Base-by-base conservation (phyloP, 208 protist species). In the Acanthamoeba triangularis region DNA sequence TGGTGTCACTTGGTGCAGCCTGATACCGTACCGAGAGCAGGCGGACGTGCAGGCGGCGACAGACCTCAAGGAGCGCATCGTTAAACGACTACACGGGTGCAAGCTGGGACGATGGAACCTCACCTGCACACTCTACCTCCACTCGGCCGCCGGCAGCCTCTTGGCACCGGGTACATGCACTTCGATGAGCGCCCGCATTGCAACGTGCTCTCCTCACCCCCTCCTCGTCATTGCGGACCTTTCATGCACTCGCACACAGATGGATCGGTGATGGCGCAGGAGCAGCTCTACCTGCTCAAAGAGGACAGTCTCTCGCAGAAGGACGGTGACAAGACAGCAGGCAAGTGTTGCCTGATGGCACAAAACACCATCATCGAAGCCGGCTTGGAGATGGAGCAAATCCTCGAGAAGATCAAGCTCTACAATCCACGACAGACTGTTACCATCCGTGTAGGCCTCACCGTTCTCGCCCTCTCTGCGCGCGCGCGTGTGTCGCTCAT, bases 121-220 rank as follows among this genome's bases (percentile, higher is more conserved):
- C 49, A 67, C n/a, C 37, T 90, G 82, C 82, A 90, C 82, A 8
- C 82, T 90, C 25, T 90, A 90, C 82, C 82, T 90, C 54, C 82
- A 90, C 82, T 33, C 47, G 8, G n/a, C 63, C n/a, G 23, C 63
- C 7, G 63, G 63, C 8, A 30, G 13, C n/a, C 63, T 72, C 23
- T 35, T 67, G 16, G 61, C 63, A 18, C 63, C 63, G 0, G 63
- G 63, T 72, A 72, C 28, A 28, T 35, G 11, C 41, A 1, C 52
- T 47, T 90, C 20, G 28, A 5, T 13, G 25, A 6, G 30, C 44
- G 5, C n/a, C 49, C 18, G 14, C 37, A 44, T 2, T 67, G 61
- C 47, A 33, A 6, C n/a, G 1, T n/a, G 35, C 35, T 33, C 35
- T 16, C 10, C 7, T 84, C 76, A 25, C 37, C 23, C 0, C 14